Evolutionary conservation across 2,329 filamentous ascomycete species (phyloP), one percentile per base, ranked within the genome.

Genomic region (Pestalotiopsis sp.): DNA sequence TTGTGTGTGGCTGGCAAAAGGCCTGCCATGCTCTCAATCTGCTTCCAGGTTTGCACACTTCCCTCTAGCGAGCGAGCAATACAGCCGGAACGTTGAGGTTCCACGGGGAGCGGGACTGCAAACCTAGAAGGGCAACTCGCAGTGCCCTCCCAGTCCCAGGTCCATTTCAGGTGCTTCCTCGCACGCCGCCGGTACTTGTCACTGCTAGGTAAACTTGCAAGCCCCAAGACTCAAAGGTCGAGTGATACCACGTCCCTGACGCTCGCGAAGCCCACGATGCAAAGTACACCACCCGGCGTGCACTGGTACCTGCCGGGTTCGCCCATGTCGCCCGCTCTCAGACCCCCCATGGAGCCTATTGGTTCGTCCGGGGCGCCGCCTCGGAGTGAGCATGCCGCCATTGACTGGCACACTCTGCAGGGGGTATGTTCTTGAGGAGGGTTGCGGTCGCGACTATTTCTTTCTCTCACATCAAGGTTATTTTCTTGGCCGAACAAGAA

Each of bases 291-390:
- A 49, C 41, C 31, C 31, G 7, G 31, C 31, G 31, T 36, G 9
- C 31, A 36, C 31, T 36, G 31, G 55, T 61, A 63, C 61, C 61
- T 63, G 61, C 61, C 61, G 20, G 61, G 61, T 63, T 63, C 61
- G 61, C 61, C 61, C 61, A n/a, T 41, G 61, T 63, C 61, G n/a
- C 31, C 61, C 61, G 61, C 61, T 63, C 61, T 63, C 61, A 63
- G 61, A 49, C 61, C 61, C n/a, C n/a, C n/a, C 31, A 25, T 36
- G 20, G 31, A 63, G 23, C 61, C n/a, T 41, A 63, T 63, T 63
- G 61, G 61, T 36, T 45, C 61, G 38, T 45, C 38, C 38, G 38
- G 58, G 23, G 23, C 27, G 58, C 31, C 23, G 58, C 31, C 58
- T 61, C 58, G 58, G 58, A 61, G 58, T 61, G 58, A 31, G 58